Evolutionary conservation across 2,329 filamentous ascomycete genomes (phyloP).

Genomic region (Amylocarpus encephaloides): DNA sequence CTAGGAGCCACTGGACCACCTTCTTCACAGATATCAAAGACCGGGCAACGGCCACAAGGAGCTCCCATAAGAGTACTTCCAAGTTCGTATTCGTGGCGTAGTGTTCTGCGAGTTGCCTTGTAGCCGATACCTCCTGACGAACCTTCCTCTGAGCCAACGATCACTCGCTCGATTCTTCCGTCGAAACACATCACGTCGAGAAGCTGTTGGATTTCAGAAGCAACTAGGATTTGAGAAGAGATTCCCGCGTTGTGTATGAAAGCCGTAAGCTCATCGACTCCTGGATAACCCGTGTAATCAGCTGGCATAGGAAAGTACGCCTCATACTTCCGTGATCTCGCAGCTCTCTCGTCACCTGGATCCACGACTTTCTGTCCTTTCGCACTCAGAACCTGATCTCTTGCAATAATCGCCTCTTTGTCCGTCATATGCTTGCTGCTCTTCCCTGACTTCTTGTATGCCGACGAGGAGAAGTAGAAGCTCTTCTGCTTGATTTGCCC

Average conservation of each 20-base stretch:
- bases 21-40: constrained; percentile 87
- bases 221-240: constrained; percentile 51
- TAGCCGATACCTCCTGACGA: constrained; percentile 30
- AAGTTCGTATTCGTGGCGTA: constrained; percentile 35
- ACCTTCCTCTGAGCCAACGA: constrained; percentile 7
- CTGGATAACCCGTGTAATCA: constrained; percentile 74
- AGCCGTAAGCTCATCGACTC: constrained; percentile 68
- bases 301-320: constrained; percentile 46
- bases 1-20: constrained; percentile 84
- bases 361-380: constrained; percentile 6
- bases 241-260: constrained; percentile 51
- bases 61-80: constrained; percentile 63
- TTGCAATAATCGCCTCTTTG: constrained; percentile 32
- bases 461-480: constrained; percentile 47
- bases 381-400: constrained; percentile 21
- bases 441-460: constrained; percentile 47
- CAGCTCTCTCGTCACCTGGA: constrained; percentile 16
- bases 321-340: constrained; percentile 9
- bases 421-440: constrained; percentile 36
- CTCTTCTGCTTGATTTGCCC: constrained; percentile 66
- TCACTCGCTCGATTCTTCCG: constrained; percentile 66
- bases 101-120: constrained; percentile 28
- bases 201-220: constrained; percentile 76
- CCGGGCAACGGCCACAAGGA: constrained; percentile 86
- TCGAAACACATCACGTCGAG: constrained; percentile 87